A percentile compares a stretch with the other conserved stretches of the same genome.
These are phyloP conservation scores for Erigeron canadensis DNA, from an alignment of 129 eudicot genomes.

Conservation along the genomic window DNA sequence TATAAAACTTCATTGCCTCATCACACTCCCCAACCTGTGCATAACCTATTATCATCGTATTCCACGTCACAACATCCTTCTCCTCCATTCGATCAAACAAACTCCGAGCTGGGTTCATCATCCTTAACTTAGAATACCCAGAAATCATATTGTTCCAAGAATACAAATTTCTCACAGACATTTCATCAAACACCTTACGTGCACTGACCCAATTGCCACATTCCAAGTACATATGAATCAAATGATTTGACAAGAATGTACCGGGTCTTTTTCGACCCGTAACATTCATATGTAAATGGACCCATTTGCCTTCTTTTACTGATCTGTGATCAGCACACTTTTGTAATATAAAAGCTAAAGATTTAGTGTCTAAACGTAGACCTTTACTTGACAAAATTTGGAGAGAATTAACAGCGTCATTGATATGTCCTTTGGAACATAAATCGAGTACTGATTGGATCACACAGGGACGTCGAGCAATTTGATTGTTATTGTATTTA, in stretches of 20 bases:
- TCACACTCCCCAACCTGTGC: constrained; percentile 43
- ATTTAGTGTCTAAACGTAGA: constrained; percentile 46
- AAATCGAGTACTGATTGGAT: constrained; percentile 43
- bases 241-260: constrained; percentile 49
- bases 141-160: constrained; percentile 82
- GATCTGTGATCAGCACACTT: constrained; percentile 49
- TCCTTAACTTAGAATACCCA: constrained; percentile 74
- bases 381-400: constrained; percentile 47
- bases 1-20: constrained; percentile 55
- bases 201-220: constrained; percentile 61
- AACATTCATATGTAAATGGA: constrained; percentile 61
- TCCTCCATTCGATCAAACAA: constrained; percentile 63
- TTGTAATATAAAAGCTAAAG: constrained; percentile 46
- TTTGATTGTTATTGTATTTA: constrained; percentile 28
- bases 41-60: constrained; percentile 68
- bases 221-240: constrained; percentile 56
- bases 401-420: constrained; percentile 52
- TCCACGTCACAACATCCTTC: constrained; percentile 82
- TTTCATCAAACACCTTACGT: constrained; percentile 75
- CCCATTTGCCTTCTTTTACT: constrained; percentile 64
- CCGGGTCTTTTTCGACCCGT: constrained; percentile 57
- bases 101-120: constrained; percentile 55
- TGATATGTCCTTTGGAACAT: constrained; percentile 53
- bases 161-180: constrained; percentile 61
- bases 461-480: constrained; percentile 50